Evolutionary conservation across 2,329 filamentous ascomycete genomes (phyloP), one percentile per base, ranked within the genome.

Genomic region (Ilyonectria robusta): DNA sequence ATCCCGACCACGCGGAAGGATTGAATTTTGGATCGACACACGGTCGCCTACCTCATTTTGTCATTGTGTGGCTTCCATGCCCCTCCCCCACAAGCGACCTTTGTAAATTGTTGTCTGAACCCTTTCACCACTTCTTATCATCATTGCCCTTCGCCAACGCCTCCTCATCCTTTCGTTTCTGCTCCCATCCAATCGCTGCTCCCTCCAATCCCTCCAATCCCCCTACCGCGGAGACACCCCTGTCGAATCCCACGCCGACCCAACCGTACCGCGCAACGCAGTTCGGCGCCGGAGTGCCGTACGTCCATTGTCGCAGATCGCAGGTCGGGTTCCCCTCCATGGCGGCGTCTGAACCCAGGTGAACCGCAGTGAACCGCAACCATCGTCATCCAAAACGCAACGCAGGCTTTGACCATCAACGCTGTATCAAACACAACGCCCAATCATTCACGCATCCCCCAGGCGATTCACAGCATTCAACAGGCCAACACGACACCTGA

Each of bases 221-320:
- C 53, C 29, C 59, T 61, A 15, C 62, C 35, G 35, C 31, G 26
- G 17, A 11, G 7, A 48, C 33, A 17, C 57, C 62, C 62, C 62
- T 61, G 57, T 56, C 62, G 21, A 46, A 65, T 57, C 51, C 63
- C 51, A 65, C 63, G 35, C 48, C 47, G 46, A 47, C 44, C 54
- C 54, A 35, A 40, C 58, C 31, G 51, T 55, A 40, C 56, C 56
- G 37, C 33, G 48, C 56, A 61, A 15, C 63, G 57, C 63, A 60
- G 63, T 61, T 61, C 57, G 63, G 61, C 51, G 46, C 51, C 21
- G 33, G 40, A 56, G 62, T 56, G 40, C 61, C 40, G 33, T 51
- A 64, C 40, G 61, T 51, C 23, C 61, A 44, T 64, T 42, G 61
- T 44, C 46, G 54, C 54, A 64, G 61, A 58, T 40, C 61, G 46